phyloP scores from a whole-genome alignment of 139 green algal species.

The Tetradesmus lagerheimii region DNA sequence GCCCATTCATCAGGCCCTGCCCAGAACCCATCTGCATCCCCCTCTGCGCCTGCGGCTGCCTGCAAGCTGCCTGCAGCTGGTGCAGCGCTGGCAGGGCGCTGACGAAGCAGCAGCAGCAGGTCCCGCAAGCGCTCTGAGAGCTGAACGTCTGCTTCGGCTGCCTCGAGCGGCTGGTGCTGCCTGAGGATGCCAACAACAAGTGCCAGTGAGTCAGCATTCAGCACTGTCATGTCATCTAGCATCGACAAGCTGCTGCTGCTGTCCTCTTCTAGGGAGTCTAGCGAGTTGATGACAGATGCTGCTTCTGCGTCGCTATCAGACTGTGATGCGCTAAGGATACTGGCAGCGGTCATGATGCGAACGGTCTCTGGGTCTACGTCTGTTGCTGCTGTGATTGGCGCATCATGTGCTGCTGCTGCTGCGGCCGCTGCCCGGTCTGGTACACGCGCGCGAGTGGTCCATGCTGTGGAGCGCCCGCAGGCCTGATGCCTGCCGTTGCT shows the following conservation, averaged over 20 bases:
- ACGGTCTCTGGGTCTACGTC: not conserved
- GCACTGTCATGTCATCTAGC: not conserved
- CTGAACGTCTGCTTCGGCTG: slow-evolving; percentile 5
- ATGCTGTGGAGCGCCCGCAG: not conserved
- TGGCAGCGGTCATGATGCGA: slow-evolving; percentile 18
- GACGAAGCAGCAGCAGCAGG: slow-evolving; percentile 25
- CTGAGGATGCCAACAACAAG: slow-evolving; percentile 32
- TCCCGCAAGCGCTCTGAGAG: slow-evolving; percentile 14
- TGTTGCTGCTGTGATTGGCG: not conserved
- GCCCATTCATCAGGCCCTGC: slow-evolving; percentile 20
- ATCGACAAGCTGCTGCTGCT: not conserved
- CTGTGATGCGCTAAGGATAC: not conserved
- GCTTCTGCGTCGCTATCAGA: slow-evolving; percentile 18
- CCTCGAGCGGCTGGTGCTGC: not conserved
- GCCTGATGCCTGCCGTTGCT: not conserved
- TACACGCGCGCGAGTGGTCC: not conserved
- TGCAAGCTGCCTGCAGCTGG: not conserved
- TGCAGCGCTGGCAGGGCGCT: not conserved
- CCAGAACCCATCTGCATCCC: not conserved
- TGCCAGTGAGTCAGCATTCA: slow-evolving; percentile 26
- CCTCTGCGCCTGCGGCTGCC: not conserved
- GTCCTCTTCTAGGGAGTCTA: not conserved
- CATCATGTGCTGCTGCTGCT: slow-evolving; percentile 11
- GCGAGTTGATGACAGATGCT: not conserved
- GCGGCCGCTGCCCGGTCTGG: not conserved